A percentile compares a stretch with the other conserved stretches of the same genome.
Evolutionary conservation across 225 moss, liverwort and hornwort species (phyloP).

Genomic region (Takakia lepidozioides): DNA sequence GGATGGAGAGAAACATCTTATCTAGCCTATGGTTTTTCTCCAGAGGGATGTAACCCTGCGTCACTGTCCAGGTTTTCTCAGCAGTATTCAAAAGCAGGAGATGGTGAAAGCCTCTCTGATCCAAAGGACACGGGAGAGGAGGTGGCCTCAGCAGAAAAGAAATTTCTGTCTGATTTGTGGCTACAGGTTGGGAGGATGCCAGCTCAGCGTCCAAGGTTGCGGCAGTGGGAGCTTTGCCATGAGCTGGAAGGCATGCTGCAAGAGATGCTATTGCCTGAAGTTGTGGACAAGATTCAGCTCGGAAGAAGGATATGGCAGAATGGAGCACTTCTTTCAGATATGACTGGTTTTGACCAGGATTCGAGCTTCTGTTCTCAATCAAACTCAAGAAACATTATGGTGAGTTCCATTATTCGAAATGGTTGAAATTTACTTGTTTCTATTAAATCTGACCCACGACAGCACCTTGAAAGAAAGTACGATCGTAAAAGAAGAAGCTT

Average conservation of each 20-base stretch:
- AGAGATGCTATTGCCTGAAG: conserved; percentile 26
- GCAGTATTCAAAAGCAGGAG: background rate
- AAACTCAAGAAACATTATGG: conserved; percentile 35
- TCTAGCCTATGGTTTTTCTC: background rate
- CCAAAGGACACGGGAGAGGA: background rate
- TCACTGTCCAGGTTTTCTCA: background rate
- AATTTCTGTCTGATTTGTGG: conserved; percentile 37
- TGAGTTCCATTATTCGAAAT: conserved; percentile 6
- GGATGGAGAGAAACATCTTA: too few species aligned
- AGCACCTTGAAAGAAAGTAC: too few species aligned
- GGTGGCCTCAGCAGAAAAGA: conserved; percentile 19
- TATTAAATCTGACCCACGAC: too few species aligned
- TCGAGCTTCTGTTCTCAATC: conserved; percentile 11
- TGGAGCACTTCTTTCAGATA: conserved; percentile 10
- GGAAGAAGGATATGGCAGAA: conserved; percentile 2
- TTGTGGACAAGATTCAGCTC: conserved; percentile 19
- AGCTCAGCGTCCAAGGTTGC: conserved; percentile 29
- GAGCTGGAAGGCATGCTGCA: conserved; percentile 47
- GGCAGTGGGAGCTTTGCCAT: conserved; percentile 64
- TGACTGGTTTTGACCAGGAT: conserved; percentile 7
- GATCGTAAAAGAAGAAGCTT: too few species aligned
- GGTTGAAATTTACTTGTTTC: background rate
- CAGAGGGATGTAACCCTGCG: background rate
- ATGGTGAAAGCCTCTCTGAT: background rate
- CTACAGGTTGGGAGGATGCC: conserved; percentile 41